phyloP scores from a whole-genome alignment of 1,284 basidiomycete genomes.

The Xerocomus amazonicus region DNA sequence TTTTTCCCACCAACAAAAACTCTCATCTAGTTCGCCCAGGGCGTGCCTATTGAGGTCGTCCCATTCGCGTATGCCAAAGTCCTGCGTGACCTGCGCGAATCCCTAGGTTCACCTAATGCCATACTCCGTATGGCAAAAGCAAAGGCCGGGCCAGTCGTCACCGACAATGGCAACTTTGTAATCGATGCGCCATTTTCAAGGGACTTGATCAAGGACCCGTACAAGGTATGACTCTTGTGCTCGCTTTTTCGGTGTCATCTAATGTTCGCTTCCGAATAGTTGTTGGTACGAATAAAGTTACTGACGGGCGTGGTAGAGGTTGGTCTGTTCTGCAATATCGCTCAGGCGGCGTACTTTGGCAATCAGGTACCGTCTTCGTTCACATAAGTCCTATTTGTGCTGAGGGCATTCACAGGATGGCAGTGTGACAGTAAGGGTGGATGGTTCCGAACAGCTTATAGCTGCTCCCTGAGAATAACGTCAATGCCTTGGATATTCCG shows the following conservation, averaged over 20 bases:
- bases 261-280: background rate
- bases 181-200: constrained; percentile 87
- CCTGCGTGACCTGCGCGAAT: constrained; percentile 62
- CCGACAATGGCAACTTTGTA: constrained; percentile 95
- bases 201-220: constrained; percentile 68
- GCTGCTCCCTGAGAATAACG: constrained; percentile 9
- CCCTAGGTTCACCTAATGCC: constrained; percentile 62
- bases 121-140: constrained; percentile 78
- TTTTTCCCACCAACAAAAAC: background rate
- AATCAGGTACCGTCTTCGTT: constrained; percentile 59
- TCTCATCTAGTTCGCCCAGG: constrained; percentile 69
- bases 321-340: constrained; percentile 91
- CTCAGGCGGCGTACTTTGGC: constrained; percentile 96
- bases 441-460: constrained; percentile 17
- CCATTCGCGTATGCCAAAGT: constrained; percentile 95
- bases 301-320: constrained; percentile 97
- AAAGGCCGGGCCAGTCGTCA: constrained; percentile 92
- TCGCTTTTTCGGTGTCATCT: background rate
- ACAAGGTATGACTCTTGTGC: constrained; percentile 45
- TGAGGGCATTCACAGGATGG: constrained; percentile 23
- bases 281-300: constrained; percentile 64
- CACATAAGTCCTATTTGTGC: background rate
- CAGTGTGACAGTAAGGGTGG: constrained; percentile 28
- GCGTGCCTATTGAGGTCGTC: constrained; percentile 94
- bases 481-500: background rate